Percentiles rank a stretch among this genome's conserved stretches.
phyloP scores from a whole-genome alignment of 257 asterid species.

The Solanum dulcamara region DNA sequence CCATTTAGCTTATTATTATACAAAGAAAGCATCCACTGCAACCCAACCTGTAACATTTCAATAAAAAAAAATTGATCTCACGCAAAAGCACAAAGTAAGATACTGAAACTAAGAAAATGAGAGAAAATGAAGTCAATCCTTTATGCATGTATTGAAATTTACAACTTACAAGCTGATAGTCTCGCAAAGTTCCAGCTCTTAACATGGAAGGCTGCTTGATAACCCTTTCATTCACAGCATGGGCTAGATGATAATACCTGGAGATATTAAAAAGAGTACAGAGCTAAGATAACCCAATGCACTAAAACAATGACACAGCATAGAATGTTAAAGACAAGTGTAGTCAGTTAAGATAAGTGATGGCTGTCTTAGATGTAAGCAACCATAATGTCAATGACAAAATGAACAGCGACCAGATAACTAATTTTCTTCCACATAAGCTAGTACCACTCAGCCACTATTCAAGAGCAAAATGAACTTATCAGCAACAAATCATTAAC shows the following conservation, averaged over 20 bases:
- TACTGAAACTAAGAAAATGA: background rate
- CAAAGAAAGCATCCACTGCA: constrained; percentile 99
- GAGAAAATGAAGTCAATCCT: background rate
- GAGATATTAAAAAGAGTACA: background rate
- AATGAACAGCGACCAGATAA: background rate
- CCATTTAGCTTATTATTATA: constrained; percentile 95
- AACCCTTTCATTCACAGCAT: constrained; percentile 96
- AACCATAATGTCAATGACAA: background rate
- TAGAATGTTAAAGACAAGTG: background rate
- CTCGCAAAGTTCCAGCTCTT: constrained; percentile 88
- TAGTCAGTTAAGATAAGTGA: background rate
- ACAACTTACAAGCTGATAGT: constrained; percentile 87
- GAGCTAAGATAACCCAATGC: background rate
- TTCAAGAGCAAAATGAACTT: background rate
- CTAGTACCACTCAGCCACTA: background rate
- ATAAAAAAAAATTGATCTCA: constrained; percentile 4
- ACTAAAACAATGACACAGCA: background rate
- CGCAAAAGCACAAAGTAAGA: background rate
- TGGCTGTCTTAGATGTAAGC: background rate
- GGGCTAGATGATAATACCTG: constrained; percentile 97
- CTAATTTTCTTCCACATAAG: background rate
- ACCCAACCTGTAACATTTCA: constrained; percentile 71
- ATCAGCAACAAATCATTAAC: background rate
- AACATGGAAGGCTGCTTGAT: constrained; percentile 93
- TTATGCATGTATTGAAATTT: constrained; percentile 1